phyloP scores from a whole-genome alignment of 805 yeast species.

The Barnettozyma siamensis region DNA sequence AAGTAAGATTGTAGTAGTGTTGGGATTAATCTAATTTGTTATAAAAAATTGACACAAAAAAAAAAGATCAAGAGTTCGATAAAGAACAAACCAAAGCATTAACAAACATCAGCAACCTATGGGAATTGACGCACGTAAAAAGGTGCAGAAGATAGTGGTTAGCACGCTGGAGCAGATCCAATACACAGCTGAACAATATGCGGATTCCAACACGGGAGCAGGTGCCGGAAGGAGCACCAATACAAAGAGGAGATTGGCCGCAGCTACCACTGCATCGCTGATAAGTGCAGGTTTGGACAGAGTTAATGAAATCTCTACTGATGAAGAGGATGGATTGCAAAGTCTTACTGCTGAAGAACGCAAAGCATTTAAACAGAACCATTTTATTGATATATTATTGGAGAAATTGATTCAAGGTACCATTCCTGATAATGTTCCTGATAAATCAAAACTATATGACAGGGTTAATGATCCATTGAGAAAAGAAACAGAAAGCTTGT shows the following conservation, averaged over 20 bases:
- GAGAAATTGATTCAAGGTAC: slow-evolving; percentile 48
- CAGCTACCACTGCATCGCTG: slow-evolving; percentile 40
- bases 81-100: not conserved
- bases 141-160: not conserved
- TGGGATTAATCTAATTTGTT: too few relatives aligned
- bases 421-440: slow-evolving; percentile 44
- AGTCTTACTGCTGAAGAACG: slow-evolving; percentile 11
- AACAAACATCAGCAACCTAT: not conserved
- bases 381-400: slow-evolving; percentile 53
- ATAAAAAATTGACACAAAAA: not conserved
- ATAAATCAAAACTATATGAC: slow-evolving; percentile 36
- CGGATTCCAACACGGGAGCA: slow-evolving; percentile 1
- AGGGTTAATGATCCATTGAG: slow-evolving; percentile 41
- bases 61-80: not conserved
- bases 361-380: slow-evolving; percentile 27
- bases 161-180: slow-evolving; percentile 6
- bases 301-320: slow-evolving; percentile 18
- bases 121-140: not conserved
- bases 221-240: not conserved
- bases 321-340: slow-evolving; percentile 22
- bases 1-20: too few relatives aligned
- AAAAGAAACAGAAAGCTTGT: slow-evolving; percentile 43
- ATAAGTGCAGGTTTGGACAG: slow-evolving; percentile 40
- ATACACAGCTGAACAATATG: slow-evolving; percentile 6
- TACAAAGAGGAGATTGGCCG: slow-evolving; percentile 24